Conservation (phyloP, 192 early-diverging fungal genomes). For the Blastocladiella britannica region DNA sequence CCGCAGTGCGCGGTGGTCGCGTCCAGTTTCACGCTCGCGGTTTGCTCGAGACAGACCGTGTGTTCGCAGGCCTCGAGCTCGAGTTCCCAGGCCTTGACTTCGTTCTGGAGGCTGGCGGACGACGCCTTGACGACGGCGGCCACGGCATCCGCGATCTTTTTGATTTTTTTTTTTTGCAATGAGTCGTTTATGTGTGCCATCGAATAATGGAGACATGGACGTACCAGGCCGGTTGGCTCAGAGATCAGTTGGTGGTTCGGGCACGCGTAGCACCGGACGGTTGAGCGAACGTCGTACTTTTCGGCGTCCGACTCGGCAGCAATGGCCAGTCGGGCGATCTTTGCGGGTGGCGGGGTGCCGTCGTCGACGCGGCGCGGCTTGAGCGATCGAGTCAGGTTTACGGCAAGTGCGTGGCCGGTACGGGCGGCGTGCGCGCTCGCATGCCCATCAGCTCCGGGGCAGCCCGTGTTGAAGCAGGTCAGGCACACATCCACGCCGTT, state of each 20-base stretch:
- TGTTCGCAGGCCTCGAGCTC: slow-evolving; percentile 65
- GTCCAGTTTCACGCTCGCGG: slow-evolving; percentile 19
- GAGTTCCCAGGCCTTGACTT: slow-evolving; percentile 87
- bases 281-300: slow-evolving; percentile 50
- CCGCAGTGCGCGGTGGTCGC: slow-evolving; percentile 45
- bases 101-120: slow-evolving; percentile 62
- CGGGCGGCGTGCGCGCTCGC: slow-evolving; percentile 52
- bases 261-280: slow-evolving; percentile 65
- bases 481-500: slow-evolving; percentile 82
- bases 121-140: slow-evolving; percentile 50
- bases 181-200: too few species aligned
- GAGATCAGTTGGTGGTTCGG: too few species aligned
- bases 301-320: slow-evolving; percentile 47
- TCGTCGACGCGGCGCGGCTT: slow-evolving; percentile 7
- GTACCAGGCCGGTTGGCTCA: too few species aligned
- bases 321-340: slow-evolving; percentile 88
- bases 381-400: slow-evolving; percentile 59
- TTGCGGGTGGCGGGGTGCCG: slow-evolving; percentile 32
- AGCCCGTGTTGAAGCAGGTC: slow-evolving; percentile 84
- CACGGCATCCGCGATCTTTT: slow-evolving; percentile 31
- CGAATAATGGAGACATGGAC: too few species aligned
- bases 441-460: slow-evolving; percentile 47
- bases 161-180: too few species aligned
- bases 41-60: slow-evolving; percentile 45
- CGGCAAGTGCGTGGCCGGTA: slow-evolving; percentile 47